Base-by-base conservation (phyloP, 768 basidiomycete species). In the Naganishia vishniacii region DNA sequence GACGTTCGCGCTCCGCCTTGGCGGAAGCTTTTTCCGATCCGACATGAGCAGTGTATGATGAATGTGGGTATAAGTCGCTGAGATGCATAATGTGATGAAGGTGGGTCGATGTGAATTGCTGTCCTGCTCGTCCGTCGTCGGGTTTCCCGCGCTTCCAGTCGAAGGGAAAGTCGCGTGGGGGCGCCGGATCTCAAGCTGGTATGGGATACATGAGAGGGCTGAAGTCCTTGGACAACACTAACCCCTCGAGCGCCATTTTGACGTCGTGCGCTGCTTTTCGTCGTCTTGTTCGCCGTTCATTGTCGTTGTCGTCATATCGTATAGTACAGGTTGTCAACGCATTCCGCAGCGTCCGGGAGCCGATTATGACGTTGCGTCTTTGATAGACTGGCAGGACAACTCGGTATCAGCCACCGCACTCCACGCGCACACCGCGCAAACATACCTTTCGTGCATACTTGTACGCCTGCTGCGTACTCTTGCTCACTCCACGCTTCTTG, bases 401-500 rank as follows among this genome's bases (percentile, higher is more conserved):
- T n/a, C n/a, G n/a, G 40, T 37, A 58, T 62, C 29, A 56, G 48
- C 18, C 12, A 1, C 49, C 40, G 16, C 4, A 11, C 42, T 7
- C 7, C n/a, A n/a, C 11, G 56, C 6, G 2, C 1, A 26, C 4
- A 1, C 0, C 31, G 5, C 2, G 47, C 0, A 1, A 31, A 64
- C 76, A 59, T 51, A 92, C 91, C 84, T 95, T 91, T 59, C 88
- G 84, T 20, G 92, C 91, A 91, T 92, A 95, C 67, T 89, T 87
- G 80, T 91, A 81, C 3, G 88, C 90, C 82, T 86, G 88, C 83
- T 87, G 91, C 40, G 87, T 87, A 69, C 92, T 89, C 44, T 81
- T 77, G 7, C 84, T 82, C 80, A 87, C 84, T 25, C 89, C 66
- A 51, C 76, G 85, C 46, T 82, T 82, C 78, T 86, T 89, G 51